phyloP scores from a whole-genome alignment of 1,284 basidiomycete species.

The Fomes fomentarius region DNA sequence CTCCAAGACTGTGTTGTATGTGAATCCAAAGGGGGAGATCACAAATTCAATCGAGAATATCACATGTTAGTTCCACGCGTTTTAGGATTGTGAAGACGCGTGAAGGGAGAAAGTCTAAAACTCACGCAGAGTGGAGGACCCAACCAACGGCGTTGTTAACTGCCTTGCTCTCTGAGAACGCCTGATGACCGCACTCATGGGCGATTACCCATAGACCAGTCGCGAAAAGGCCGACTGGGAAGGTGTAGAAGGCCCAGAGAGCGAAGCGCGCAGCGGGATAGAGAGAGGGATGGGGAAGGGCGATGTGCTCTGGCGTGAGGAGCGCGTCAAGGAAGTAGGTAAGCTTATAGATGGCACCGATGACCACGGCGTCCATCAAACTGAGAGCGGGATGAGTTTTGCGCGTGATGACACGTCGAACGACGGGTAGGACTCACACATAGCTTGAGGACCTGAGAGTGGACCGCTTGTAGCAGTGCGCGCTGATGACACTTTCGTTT shows the following conservation, averaged over 20 bases:
- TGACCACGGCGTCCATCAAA: constrained; percentile 75
- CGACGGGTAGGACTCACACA: constrained; percentile 53
- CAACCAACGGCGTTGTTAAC: constrained; percentile 96
- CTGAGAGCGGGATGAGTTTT: constrained; percentile 40
- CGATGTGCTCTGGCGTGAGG: constrained; percentile 58
- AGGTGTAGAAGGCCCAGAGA: constrained; percentile 84
- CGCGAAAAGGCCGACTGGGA: constrained; percentile 85
- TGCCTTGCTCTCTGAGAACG: constrained; percentile 93
- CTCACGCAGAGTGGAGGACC: constrained; percentile 88
- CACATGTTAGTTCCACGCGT: constrained; percentile 30
- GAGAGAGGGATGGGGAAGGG: constrained; percentile 64
- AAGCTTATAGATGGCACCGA: constrained; percentile 72
- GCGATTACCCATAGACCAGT: constrained; percentile 96
- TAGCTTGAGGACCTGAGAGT: constrained; percentile 85
- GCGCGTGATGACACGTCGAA: constrained; percentile 14
- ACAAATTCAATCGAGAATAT: constrained; percentile 20
- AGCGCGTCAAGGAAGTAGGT: constrained; percentile 71
- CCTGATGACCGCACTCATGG: constrained; percentile 94
- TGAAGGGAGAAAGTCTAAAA: constrained; percentile 7
- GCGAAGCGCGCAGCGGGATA: constrained; percentile 69
- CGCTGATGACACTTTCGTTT: constrained; percentile 42
- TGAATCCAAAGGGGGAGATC: not conserved
- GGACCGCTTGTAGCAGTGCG: constrained; percentile 94
- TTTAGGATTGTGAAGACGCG: constrained; percentile 7
- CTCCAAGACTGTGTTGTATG: constrained; percentile 73